Evolutionary conservation across 176 grass and related monocot genomes (phyloP).

Genomic region (Poa pratensis): DNA sequence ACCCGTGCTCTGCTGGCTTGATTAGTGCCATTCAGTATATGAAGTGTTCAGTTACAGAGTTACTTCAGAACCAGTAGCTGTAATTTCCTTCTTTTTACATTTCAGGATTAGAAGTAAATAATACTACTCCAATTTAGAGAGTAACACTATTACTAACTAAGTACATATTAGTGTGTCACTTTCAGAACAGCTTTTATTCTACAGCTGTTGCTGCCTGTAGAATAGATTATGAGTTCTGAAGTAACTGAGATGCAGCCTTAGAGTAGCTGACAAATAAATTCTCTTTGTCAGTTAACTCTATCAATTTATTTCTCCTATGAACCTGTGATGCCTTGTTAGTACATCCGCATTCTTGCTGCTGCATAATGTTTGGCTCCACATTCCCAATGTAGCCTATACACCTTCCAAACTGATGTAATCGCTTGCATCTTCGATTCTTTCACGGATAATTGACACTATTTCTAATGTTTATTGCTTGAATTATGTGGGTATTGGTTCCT

Average conservation of each 20-base stretch:
- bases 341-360: not conserved
- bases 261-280: not conserved
- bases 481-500: not conserved
- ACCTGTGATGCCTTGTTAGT: not conserved
- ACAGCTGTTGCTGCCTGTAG: not conserved
- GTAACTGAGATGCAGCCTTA: not conserved
- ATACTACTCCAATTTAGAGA: no score
- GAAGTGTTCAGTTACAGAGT: no score
- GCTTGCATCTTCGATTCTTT: not conserved
- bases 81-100: no score
- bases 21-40: no score
- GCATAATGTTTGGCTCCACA: not conserved
- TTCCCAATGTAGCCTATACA: not conserved
- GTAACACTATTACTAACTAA: not conserved
- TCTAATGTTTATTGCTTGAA: not conserved
- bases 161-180: no score
- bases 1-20: no score
- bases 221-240: not conserved
- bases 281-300: not conserved
- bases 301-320: not conserved
- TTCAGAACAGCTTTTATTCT: not conserved
- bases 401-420: not conserved
- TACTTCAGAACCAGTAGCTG: no score
- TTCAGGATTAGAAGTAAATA: no score
- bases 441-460: not conserved